phyloP scores from a whole-genome alignment of 2,329 filamentous ascomycete genomes.

The Clarireedia monteithiana region DNA sequence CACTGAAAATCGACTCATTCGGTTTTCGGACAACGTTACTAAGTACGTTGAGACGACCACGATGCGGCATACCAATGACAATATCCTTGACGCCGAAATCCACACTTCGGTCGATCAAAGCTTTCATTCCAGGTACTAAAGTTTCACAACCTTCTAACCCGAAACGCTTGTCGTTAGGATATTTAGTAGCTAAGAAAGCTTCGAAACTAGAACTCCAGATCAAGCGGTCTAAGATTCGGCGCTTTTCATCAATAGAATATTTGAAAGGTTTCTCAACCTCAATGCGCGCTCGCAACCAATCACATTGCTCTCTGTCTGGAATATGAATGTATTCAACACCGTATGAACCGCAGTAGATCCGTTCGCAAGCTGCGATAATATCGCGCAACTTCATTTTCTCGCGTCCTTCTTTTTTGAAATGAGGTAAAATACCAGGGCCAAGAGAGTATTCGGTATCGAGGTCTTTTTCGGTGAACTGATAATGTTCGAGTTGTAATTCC shows the following conservation, averaged over 20 bases:
- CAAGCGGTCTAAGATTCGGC: conserved; percentile 89
- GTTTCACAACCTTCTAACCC: conserved; percentile 96
- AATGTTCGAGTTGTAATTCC: conserved; percentile 88
- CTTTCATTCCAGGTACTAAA: conserved; percentile 98
- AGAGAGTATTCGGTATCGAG: conserved; percentile 86
- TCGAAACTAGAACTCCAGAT: conserved; percentile 99
- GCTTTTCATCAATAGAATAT: conserved; percentile 97
- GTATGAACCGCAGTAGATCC: conserved; percentile 94
- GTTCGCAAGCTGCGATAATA: conserved; percentile 88
- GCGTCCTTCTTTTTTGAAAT: conserved; percentile 80
- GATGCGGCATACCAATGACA: conserved; percentile 98
- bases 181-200: conserved; percentile 90
- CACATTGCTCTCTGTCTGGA: conserved; percentile 92
- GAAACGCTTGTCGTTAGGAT: conserved; percentile 99
- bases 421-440: conserved; percentile 88
- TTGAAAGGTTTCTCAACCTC: conserved; percentile 94
- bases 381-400: conserved; percentile 97
- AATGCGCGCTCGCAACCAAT: conserved; percentile 93
- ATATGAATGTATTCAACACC: conserved; percentile 99
- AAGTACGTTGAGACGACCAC: conserved; percentile 94
- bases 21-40: conserved; percentile 98
- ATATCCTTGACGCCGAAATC: conserved; percentile 99
- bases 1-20: conserved; percentile 99
- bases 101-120: conserved; percentile 93
- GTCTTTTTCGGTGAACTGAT: conserved; percentile 91